Evolutionary conservation across 768 basidiomycete species (phyloP).

Genomic region (Floccularia luteovirens): DNA sequence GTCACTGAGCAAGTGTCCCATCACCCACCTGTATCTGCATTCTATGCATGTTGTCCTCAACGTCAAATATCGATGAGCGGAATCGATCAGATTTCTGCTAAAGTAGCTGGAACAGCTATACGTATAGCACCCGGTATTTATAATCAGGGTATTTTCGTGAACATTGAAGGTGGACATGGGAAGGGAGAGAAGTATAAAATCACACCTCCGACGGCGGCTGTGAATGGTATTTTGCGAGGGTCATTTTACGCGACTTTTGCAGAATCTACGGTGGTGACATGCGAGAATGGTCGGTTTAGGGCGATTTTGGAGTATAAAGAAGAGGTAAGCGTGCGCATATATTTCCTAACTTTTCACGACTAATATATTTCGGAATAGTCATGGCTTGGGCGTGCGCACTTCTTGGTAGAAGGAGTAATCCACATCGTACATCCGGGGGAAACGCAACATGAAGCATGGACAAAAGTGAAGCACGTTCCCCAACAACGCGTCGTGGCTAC

Average conservation of each 20-base stretch:
- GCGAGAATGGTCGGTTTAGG: constrained; percentile 67
- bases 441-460: constrained; percentile 63
- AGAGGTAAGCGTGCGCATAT: constrained; percentile 49
- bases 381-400: constrained; percentile 87
- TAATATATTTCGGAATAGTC: no score
- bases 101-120: constrained; percentile 81
- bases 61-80: constrained; percentile 67
- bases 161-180: constrained; percentile 64
- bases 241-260: constrained; percentile 86
- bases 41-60: constrained; percentile 69
- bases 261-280: constrained; percentile 77
- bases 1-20: constrained; percentile 95
- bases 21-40: constrained; percentile 92
- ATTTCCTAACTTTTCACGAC: background rate
- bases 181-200: constrained; percentile 81
- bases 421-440: constrained; percentile 70
- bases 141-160: constrained; percentile 87
- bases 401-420: constrained; percentile 82
- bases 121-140: constrained; percentile 75
- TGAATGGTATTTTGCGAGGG: constrained; percentile 89
- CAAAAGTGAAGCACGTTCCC: constrained; percentile 87
- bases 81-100: constrained; percentile 90
- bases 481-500: constrained; percentile 65
- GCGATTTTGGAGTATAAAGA: constrained; percentile 94
- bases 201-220: constrained; percentile 82